Evolutionary conservation across 257 asterid species (phyloP), one percentile per base, ranked within the genome.

Genomic region (Pogostemon cablin): DNA sequence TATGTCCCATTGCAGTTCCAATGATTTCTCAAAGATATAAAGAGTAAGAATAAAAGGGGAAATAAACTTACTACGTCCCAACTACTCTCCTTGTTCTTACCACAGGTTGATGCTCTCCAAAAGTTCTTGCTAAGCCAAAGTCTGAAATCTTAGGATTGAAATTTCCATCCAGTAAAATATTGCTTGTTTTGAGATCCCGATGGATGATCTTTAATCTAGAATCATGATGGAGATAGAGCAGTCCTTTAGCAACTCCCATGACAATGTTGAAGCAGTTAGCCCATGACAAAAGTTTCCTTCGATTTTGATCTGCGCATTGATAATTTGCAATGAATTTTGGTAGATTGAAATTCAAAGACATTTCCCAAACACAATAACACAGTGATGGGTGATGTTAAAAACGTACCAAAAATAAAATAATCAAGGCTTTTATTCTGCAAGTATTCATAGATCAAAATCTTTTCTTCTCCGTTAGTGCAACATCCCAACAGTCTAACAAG

Each of bases 121-220:
- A 78, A 44, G 63, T 75, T 73, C 78, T 80, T 1, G 89, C 89
- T 15, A 25, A 79, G 62, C 8, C 88, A 46, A 85, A 87, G 53
- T 87, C 86, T 6, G 91, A 85, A 68, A 83, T 87, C 75, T 83
- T 87, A 0, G 95, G 95, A 62, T 81, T 80, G 77, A 81, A 72
- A 4, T 79, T 76, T 3, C 38, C 43, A 68, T 85, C 91, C 7
- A 87, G 81, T 43, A 87, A 73, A 12, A 85, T 75, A 20, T 85
- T 85, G 84, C 32, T 25, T 25, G 32, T 25, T 25, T 25, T 25
- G 32, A 25, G 1, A 25, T 25, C 32, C 32, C 32, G 32, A 25
- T 25, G 32, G 32, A 25, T 25, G 32, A 25, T 25, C 32, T 25
- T 25, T 25, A 25, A 1, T 25, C 32, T 25, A 25, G 32, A 25